These are phyloP conservation scores for Chalaropsis ovoidea DNA, from an alignment of 2,329 filamentous ascomycete genomes.

Conservation along the genomic window DNA sequence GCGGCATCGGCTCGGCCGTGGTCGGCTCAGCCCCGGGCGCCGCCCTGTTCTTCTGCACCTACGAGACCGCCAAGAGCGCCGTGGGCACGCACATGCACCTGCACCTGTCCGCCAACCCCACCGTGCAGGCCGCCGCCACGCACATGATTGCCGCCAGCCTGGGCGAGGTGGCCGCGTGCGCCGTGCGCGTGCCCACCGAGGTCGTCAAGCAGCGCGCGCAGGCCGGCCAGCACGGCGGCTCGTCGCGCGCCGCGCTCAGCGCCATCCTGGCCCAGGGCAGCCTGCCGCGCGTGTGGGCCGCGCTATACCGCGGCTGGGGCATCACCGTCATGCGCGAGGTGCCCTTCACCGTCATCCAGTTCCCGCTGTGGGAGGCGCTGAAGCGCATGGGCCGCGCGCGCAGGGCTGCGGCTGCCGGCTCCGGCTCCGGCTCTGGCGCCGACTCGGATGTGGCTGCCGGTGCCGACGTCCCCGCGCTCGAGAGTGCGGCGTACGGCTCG, in stretches of 20 bases:
- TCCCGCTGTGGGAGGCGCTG: slow-evolving; percentile 90
- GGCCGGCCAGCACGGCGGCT: slow-evolving; percentile 68
- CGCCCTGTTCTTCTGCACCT: slow-evolving; percentile 94
- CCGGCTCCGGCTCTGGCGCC: slow-evolving; percentile 1
- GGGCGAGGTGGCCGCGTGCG: slow-evolving; percentile 86
- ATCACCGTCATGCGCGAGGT: slow-evolving; percentile 94
- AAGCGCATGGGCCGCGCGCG: slow-evolving; percentile 57
- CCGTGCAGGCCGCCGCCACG: slow-evolving; percentile 31
- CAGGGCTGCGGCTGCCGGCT: slow-evolving; percentile 29
- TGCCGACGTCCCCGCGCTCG: slow-evolving; percentile 53
- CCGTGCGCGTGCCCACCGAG: slow-evolving; percentile 86
- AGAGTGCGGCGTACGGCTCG: slow-evolving; percentile 79
- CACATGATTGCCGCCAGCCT: slow-evolving; percentile 81
- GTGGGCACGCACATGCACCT: slow-evolving; percentile 28
- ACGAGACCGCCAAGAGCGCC: slow-evolving; percentile 50
- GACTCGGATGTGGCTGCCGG: slow-evolving; percentile 26
- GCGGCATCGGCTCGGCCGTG: slow-evolving; percentile 77
- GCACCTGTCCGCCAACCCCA: slow-evolving; percentile 26
- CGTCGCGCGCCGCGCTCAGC: slow-evolving; percentile 54
- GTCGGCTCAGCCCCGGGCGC: slow-evolving; percentile 89
- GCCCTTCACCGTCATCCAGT: slow-evolving; percentile 94
- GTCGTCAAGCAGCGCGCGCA: slow-evolving; percentile 96
- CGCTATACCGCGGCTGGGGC: slow-evolving; percentile 83
- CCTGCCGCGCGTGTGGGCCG: slow-evolving; percentile 56
- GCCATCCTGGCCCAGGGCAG: slow-evolving; percentile 52